A percentile compares a stretch with the other conserved stretches of the same genome.
Conservation (phyloP, 2,329 filamentous ascomycete genomes). For the Aspergillus fumigatiaffinis region DNA sequence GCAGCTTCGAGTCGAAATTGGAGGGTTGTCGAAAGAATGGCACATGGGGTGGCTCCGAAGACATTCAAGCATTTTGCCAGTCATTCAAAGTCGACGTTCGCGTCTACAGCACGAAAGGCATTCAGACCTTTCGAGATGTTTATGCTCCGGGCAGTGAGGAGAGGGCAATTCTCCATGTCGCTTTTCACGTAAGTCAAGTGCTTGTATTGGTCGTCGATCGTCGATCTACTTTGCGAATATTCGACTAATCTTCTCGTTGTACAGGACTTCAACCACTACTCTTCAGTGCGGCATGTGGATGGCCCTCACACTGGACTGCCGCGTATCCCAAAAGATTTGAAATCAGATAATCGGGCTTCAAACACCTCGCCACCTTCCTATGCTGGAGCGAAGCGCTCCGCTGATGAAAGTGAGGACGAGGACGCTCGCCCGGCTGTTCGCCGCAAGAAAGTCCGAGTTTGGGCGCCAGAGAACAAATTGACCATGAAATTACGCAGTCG, state of each 20-base stretch:
- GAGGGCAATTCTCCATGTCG: conserved; percentile 51
- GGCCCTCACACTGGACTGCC: conserved; percentile 58
- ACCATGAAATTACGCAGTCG: conserved; percentile 31
- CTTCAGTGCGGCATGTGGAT: conserved; percentile 58
- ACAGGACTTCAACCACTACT: conserved; percentile 63
- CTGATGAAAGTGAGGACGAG: not conserved
- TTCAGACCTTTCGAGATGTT: conserved; percentile 45
- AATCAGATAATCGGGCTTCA: conserved; percentile 40
- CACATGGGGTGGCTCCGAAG: conserved; percentile 64
- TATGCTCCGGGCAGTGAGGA: conserved; percentile 34
- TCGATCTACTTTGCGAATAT: not conserved
- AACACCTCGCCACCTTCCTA: not conserved
- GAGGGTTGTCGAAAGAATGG: conserved; percentile 57
- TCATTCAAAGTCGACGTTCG: conserved; percentile 60
- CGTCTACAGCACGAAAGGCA: conserved; percentile 50
- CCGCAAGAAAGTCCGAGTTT: conserved; percentile 31
- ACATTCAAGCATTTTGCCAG: conserved; percentile 63
- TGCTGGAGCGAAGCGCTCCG: not conserved
- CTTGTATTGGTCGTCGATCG: not conserved
- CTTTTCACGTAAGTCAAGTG: conserved; percentile 55
- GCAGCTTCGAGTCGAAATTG: conserved; percentile 57
- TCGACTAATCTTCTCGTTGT: not conserved
- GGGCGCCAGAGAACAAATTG: conserved; percentile 48
- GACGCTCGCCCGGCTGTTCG: not conserved
- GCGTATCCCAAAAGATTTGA: conserved; percentile 32